Evolutionary conservation across 305 asterid genomes (phyloP), one percentile per base, ranked within the genome.

Genomic region (Fraxinus paxiana): DNA sequence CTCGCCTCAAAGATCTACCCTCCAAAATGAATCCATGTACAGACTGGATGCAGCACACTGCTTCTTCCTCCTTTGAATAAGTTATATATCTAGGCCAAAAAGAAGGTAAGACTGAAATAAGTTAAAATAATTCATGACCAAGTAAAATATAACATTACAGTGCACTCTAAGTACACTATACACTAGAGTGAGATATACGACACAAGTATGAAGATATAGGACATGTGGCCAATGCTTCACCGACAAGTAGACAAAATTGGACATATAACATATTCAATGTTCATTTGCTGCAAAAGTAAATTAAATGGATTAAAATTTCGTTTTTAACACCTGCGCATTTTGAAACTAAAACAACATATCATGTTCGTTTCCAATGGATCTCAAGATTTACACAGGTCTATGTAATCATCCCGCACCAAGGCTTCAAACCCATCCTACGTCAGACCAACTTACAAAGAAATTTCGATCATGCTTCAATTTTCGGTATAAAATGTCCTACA

Each of bases 11-110:
- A 73, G 95, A 86, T 85, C 88, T 93, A 80, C 94, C 96, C 76
- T 94, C 98, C 91, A 96, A 88, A 76, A 85, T 37, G 89, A 89
- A 96, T 73, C 98, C 98, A 89, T 96, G 97, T 78, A 94, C 98
- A 18, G 91, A 83, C 91, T 92, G 99, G 82, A 96, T 96, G 86
- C 99, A 94, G 24, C 98, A 93, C 56, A 94, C 89, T 71, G 99
- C 99, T 84, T 96, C 99, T 80, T 94, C 98, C 87, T 92, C 99
- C 84, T 89, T 94, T 22, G 93, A 87, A 84, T 92, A 96, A 84
- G 99, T 92, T 69, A 94, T 92, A 93, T 96, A 94, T 92, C 99
- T 96, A 78, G 43, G 48, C 75, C 81, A 71, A 82, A 56, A 77
- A 65, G 17, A 82, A n/a, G 46, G 41, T 59, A 75, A 80, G 75